Evolutionary conservation across 1,284 basidiomycete genomes (phyloP), one percentile per base, ranked within the genome.

Genomic region (Sphaerobolus stellatus): DNA sequence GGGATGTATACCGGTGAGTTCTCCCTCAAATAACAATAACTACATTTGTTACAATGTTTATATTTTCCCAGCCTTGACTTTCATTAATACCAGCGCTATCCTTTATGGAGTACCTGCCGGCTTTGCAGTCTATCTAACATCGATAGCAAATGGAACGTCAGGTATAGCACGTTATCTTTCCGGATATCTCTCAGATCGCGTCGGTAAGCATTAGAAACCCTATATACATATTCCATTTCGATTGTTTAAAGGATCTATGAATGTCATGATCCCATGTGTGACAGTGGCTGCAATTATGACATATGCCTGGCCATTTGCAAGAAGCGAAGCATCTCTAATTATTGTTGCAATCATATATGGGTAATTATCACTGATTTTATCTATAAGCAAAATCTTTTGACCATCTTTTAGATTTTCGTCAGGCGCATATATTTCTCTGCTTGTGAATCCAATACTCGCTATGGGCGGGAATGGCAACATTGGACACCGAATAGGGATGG

Each of bases 281-380:
- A 59, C 73, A 8, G 29, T 75, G 9, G 75, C 81, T 1, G 82
- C 72, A 1, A 65, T 82, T 28, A 59, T 83, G n/a, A 84, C 82
- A 2, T 80, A 75, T 57, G 73, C 74, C 3, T 86, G 83, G 84
- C 83, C 84, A 8, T 80, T 78, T 59, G 75, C 78, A 1, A 65
- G 62, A 30, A 72, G 66, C 16, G 59, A 73, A 30, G 69, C 65
- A 0, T 69, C 75, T 2, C 68, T 80, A 28, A 72, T 80, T 9
- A 71, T 65, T 9, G 66, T 86, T 28, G 75, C 79, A 3, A 58
- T 83, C 16, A 52, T 83, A 24, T 80, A 80, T 58, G 83, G 82
- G n/a, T n/a, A n/a, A n/a, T n/a, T n/a, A n/a, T n/a, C n/a, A n/a
- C n/a, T n/a, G n/a, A n/a, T n/a, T n/a, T n/a, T n/a, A n/a, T n/a